phyloP scores from a whole-genome alignment of 805 yeast genomes.

The Ogataea trehalophila region DNA sequence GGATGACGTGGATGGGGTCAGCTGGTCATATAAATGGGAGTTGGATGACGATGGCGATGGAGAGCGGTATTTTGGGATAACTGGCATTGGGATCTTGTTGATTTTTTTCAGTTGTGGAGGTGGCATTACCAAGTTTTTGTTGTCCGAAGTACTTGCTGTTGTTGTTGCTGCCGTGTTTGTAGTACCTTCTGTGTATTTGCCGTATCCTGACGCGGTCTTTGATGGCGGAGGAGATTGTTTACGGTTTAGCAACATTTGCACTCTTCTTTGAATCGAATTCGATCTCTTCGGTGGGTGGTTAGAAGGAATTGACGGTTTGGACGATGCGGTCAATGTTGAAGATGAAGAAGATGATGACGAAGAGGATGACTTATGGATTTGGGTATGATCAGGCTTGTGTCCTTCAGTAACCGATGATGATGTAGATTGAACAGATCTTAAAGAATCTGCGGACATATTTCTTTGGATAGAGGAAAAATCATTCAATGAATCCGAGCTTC shows the following conservation, averaged over 20 bases:
- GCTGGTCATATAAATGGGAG: slow-evolving; percentile 17
- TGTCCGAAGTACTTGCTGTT: background rate
- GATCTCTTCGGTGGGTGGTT: slow-evolving; percentile 27
- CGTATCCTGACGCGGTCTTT: slow-evolving; percentile 78
- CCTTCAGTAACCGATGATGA: slow-evolving; percentile 9
- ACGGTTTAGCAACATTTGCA: slow-evolving; percentile 43
- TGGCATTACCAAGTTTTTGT: slow-evolving; percentile 4
- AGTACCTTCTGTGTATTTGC: slow-evolving; percentile 54
- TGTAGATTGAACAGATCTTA: slow-evolving; percentile 1
- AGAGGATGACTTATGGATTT: background rate
- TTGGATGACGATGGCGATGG: slow-evolving; percentile 12
- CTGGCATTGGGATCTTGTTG: slow-evolving; percentile 15
- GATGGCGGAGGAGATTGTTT: slow-evolving; percentile 40
- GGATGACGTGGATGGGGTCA: slow-evolving; percentile 4
- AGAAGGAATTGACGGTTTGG: slow-evolving; percentile 16
- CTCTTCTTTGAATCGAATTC: slow-evolving; percentile 49
- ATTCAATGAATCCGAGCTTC: slow-evolving; percentile 21
- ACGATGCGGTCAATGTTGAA: background rate
- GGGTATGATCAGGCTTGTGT: background rate
- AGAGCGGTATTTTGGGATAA: slow-evolving; percentile 5
- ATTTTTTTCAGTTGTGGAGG: slow-evolving; percentile 18
- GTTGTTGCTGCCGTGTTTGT: background rate
- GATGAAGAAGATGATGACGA: background rate
- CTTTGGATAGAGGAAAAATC: slow-evolving; percentile 13
- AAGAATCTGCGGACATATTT: slow-evolving; percentile 6